These are phyloP conservation scores for Schizosaccharomyces cryophilus DNA, from an alignment of 805 yeast species.

Conservation along the genomic window DNA sequence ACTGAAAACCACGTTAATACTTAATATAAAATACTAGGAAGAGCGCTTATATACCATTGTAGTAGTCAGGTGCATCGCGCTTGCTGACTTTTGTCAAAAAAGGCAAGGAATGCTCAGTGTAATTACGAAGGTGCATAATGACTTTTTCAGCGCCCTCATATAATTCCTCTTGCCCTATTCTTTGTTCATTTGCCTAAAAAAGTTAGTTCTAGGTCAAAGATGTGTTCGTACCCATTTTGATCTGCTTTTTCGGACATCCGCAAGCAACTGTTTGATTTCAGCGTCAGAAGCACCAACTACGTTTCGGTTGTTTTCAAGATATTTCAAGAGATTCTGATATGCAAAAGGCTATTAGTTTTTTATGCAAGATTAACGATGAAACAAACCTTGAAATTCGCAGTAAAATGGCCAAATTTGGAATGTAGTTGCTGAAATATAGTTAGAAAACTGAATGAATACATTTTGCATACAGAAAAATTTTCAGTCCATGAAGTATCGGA, in stretches of 20 bases:
- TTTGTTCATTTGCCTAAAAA: constrained; percentile 77
- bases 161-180: constrained; percentile 89
- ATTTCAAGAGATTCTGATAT: neutral
- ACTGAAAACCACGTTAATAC: constrained; percentile 13
- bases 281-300: neutral
- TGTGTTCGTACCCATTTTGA: constrained; percentile 26
- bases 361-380: neutral
- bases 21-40: neutral
- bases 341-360: neutral
- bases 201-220: neutral
- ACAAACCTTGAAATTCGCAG: neutral
- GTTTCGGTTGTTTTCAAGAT: neutral
- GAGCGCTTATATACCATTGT: constrained; percentile 17
- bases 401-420: neutral
- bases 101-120: constrained; percentile 90
- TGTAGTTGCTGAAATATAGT: neutral
- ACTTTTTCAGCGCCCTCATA: constrained; percentile 96
- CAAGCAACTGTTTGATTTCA: constrained; percentile 40
- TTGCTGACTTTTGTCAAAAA: constrained; percentile 88
- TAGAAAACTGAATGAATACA: neutral
- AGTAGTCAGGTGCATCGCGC: constrained; percentile 93
- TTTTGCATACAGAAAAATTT: neutral
- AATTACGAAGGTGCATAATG: constrained; percentile 64
- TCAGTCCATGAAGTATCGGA: neutral
- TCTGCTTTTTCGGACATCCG: constrained; percentile 82